A percentile compares a stretch with the other conserved stretches of the same genome.
These are phyloP conservation scores for Alisma plantagoaquatica DNA, from an alignment of 106 monocot genomes.

Conservation along the genomic window DNA sequence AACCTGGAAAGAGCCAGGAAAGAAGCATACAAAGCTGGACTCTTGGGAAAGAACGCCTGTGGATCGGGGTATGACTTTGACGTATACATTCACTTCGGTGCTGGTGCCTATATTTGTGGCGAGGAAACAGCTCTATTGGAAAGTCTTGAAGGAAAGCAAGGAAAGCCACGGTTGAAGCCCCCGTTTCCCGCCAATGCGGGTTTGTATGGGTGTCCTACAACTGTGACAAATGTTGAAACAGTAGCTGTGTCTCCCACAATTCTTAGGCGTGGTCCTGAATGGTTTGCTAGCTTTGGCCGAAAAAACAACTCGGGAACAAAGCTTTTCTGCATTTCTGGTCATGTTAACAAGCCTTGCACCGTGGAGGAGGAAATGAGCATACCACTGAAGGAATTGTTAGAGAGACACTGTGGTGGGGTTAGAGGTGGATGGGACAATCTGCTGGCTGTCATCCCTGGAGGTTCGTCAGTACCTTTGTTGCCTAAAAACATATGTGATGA, in stretches of 20 bases:
- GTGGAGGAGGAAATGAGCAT: constrained; percentile 83
- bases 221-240: constrained; percentile 67
- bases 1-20: constrained; percentile 47
- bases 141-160: constrained; percentile 66
- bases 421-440: constrained; percentile 76
- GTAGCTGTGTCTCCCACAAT: constrained; percentile 66
- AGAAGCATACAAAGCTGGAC: constrained; percentile 57
- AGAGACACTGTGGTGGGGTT: constrained; percentile 51
- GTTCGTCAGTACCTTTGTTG: constrained; percentile 53
- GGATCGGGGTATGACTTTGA: constrained; percentile 73
- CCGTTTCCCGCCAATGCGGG: constrained; percentile 71
- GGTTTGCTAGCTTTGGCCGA: constrained; percentile 69
- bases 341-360: constrained; percentile 72
- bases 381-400: constrained; percentile 53
- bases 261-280: constrained; percentile 59
- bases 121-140: constrained; percentile 64
- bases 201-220: constrained; percentile 59
- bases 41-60: constrained; percentile 62
- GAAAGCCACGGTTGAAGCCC: constrained; percentile 57
- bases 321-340: constrained; percentile 52
- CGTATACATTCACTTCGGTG: constrained; percentile 58
- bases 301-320: constrained; percentile 67
- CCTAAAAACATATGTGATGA: constrained; percentile 69
- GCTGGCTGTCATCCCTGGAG: constrained; percentile 60
- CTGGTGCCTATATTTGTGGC: constrained; percentile 67